phyloP scores from a whole-genome alignment of 2,329 filamentous ascomycete genomes.

The Xylariales sp. region DNA sequence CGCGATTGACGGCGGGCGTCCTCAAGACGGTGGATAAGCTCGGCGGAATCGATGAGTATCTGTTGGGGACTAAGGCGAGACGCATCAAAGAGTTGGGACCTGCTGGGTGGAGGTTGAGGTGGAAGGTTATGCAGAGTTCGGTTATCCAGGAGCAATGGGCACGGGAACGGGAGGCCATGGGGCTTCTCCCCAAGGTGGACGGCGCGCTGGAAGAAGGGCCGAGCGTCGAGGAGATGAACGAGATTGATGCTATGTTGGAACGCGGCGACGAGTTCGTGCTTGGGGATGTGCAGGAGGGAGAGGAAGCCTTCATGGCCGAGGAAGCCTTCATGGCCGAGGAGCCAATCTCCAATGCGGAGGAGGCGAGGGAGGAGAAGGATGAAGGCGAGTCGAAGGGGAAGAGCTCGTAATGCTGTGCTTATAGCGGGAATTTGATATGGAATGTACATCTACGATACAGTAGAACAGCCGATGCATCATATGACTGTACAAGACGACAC shows the following conservation, averaged over 20 bases:
- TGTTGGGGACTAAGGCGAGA: slow-evolving; percentile 72
- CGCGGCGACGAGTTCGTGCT: slow-evolving; percentile 42
- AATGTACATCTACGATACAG: no score
- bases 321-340: slow-evolving; percentile 9
- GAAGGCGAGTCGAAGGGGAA: no score
- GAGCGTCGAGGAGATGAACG: slow-evolving; percentile 27
- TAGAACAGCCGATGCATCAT: no score
- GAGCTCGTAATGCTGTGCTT: no score
- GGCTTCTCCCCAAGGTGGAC: slow-evolving; percentile 49
- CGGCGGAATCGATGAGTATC: slow-evolving; percentile 87
- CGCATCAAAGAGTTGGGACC: slow-evolving; percentile 84
- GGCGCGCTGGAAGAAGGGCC: slow-evolving; percentile 18
- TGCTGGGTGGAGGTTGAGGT: slow-evolving; percentile 84
- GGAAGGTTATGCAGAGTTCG: slow-evolving; percentile 78
- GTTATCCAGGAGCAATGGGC: slow-evolving; percentile 62
- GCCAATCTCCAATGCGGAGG: slow-evolving; percentile 19
- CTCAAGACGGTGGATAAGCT: slow-evolving; percentile 74
- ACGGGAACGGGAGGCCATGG: slow-evolving; percentile 59
- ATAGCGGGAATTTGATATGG: no score
- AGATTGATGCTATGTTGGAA: slow-evolving; percentile 36
- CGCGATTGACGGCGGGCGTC: slow-evolving; percentile 65
- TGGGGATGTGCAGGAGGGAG: slow-evolving; percentile 33
- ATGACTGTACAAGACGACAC: no score
- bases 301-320: slow-evolving; percentile 14
- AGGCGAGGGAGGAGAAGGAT: slow-evolving; percentile 19